phyloP scores from a whole-genome alignment of 495 filamentous ascomycete genomes.

The Neurospora sp. region DNA sequence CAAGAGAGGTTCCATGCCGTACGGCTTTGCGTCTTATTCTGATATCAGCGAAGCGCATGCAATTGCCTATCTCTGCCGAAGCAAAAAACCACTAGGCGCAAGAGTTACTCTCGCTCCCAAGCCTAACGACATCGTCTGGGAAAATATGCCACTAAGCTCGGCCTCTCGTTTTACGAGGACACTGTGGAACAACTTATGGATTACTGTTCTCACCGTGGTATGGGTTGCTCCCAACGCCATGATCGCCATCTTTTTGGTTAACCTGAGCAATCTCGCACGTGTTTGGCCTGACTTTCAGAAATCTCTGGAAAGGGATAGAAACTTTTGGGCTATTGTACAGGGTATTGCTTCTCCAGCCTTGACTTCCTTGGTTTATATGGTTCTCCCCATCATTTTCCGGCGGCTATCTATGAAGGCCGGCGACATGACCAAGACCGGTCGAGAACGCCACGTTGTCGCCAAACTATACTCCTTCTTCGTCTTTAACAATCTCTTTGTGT shows the following conservation, averaged over 20 bases:
- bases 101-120: constrained; percentile 69
- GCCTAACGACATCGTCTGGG: constrained; percentile 93
- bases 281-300: constrained; percentile 71
- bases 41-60: constrained; percentile 79
- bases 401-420: constrained; percentile 66
- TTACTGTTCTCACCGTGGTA: constrained; percentile 67
- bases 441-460: constrained; percentile 84
- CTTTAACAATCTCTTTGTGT: constrained; percentile 92
- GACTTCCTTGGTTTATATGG: constrained; percentile 77
- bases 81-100: constrained; percentile 73
- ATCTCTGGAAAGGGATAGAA: constrained; percentile 49
- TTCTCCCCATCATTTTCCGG: constrained; percentile 86
- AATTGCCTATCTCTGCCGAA: constrained; percentile 70
- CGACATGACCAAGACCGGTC: constrained; percentile 80
- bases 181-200: constrained; percentile 74
- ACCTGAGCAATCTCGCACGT: constrained; percentile 64
- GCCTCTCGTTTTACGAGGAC: constrained; percentile 57
- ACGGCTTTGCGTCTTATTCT: constrained; percentile 89
- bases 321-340: constrained; percentile 77
- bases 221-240: constrained; percentile 93
- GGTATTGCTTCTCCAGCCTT: constrained; percentile 90
- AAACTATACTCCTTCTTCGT: constrained; percentile 96
- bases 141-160: constrained; percentile 68
- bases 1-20: constrained; percentile 75
- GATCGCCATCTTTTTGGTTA: constrained; percentile 87